Conservation (phyloP, 108 stramenopile species). For the Craspedostauros australis region DNA sequence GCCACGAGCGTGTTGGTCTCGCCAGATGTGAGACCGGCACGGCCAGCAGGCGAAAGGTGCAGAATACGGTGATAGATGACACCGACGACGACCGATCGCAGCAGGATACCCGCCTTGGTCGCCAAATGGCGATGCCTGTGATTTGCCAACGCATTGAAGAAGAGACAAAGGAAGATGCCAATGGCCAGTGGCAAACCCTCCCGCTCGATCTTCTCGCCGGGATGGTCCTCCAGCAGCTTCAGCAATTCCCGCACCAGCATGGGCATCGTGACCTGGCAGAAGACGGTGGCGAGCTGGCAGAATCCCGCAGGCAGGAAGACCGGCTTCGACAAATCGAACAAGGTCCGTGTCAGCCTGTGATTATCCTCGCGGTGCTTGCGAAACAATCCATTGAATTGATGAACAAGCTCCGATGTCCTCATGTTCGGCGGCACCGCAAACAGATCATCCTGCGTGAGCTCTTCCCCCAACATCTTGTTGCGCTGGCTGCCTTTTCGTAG, state of each 20-base stretch:
- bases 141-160: constrained; percentile 52
- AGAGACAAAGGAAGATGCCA: constrained; percentile 28
- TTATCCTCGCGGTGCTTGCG: constrained; percentile 1
- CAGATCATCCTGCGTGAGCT: constrained; percentile 43
- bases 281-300: constrained; percentile 58
- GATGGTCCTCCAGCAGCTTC: constrained; percentile 45
- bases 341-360: constrained; percentile 2
- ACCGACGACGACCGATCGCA: constrained; percentile 49
- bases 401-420: constrained; percentile 17
- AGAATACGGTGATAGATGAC: constrained; percentile 57
- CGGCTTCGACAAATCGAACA: constrained; percentile 49
- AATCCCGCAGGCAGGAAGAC: constrained; percentile 66
- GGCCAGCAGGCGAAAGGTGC: constrained; percentile 52
- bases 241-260: constrained; percentile 66
- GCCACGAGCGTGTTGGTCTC: constrained; percentile 70
- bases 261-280: constrained; percentile 62
- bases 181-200: constrained; percentile 45
- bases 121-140: constrained; percentile 72
- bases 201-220: constrained; percentile 2
- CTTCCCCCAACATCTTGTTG: constrained; percentile 9
- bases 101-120: constrained; percentile 48
- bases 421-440: constrained; percentile 43
- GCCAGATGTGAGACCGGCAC: constrained; percentile 56
- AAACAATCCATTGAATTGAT: constrained; percentile 17
- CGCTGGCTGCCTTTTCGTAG: constrained; percentile 29